Percentiles rank a stretch among this genome's conserved stretches.
phyloP scores from a whole-genome alignment of 805 yeast genomes.

The Kuraishia floccosa region DNA sequence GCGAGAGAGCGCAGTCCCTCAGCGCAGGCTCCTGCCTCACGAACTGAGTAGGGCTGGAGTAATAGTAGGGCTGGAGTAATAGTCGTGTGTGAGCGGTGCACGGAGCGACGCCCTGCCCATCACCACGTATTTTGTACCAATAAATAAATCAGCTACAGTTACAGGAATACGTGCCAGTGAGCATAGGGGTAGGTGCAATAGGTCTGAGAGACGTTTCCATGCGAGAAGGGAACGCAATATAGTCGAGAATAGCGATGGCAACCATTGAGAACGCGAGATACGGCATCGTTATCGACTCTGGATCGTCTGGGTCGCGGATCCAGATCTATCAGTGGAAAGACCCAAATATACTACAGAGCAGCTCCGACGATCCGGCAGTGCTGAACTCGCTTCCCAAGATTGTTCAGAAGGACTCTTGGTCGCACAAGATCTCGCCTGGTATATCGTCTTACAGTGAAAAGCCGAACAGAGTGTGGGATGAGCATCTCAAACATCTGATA shows the following conservation, averaged over 20 bases:
- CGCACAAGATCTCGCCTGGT: slow-evolving; percentile 70
- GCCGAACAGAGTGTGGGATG: slow-evolving; percentile 49
- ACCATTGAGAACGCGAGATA: slow-evolving; percentile 28
- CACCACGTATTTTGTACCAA: background rate
- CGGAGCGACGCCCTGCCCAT: background rate
- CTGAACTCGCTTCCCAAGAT: slow-evolving; percentile 59
- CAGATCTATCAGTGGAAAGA: slow-evolving; percentile 78
- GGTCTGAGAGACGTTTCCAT: no score
- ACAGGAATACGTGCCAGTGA: background rate
- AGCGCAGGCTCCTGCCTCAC: no score
- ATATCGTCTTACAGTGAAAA: slow-evolving; percentile 55
- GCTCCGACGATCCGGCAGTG: slow-evolving; percentile 17
- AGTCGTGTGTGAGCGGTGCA: no score
- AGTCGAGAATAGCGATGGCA: no score
- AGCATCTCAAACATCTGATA: slow-evolving; percentile 58
- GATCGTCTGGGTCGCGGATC: slow-evolving; percentile 88
- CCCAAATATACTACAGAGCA: slow-evolving; percentile 20
- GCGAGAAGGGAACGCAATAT: no score
- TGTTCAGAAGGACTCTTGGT: slow-evolving; percentile 56
- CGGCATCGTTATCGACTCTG: slow-evolving; percentile 91
- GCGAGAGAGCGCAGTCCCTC: no score
- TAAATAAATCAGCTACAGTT: background rate
- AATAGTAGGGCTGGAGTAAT: no score
- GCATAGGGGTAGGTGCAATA: no score
- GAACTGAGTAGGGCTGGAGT: no score